A percentile compares a stretch with the other conserved stretches of the same genome.
phyloP scores from a whole-genome alignment of 2,329 filamentous ascomycete genomes.

The Xylariomycetidae sp. region DNA sequence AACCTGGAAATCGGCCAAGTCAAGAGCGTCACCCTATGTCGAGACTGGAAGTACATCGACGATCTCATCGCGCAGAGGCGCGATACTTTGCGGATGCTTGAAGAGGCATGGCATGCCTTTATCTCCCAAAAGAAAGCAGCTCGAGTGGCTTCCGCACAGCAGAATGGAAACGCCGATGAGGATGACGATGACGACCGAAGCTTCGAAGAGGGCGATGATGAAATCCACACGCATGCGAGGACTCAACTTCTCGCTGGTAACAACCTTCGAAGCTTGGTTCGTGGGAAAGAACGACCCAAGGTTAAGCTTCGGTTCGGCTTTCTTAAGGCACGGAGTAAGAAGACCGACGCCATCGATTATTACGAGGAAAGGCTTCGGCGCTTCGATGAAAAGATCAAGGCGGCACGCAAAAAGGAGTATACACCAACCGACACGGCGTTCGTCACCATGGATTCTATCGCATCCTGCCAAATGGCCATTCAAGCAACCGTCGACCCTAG shows the following conservation, averaged over 20 bases:
- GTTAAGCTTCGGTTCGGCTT: constrained; percentile 74
- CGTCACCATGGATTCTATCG: constrained; percentile 94
- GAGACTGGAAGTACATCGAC: constrained; percentile 81
- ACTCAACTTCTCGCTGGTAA: constrained; percentile 52
- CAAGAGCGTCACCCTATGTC: constrained; percentile 78
- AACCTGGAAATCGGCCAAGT: constrained; percentile 84
- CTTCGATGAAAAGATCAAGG: constrained; percentile 68
- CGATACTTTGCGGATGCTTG: constrained; percentile 62
- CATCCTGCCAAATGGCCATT: constrained; percentile 88
- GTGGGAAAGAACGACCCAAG: constrained; percentile 54
- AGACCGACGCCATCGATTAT: constrained; percentile 88
- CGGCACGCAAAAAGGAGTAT: constrained; percentile 69
- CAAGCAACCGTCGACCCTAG: constrained; percentile 90
- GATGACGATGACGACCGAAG: background rate
- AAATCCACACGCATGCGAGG: constrained; percentile 28
- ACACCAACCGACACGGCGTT: constrained; percentile 79
- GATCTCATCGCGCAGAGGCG: constrained; percentile 62
- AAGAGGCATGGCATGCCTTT: constrained; percentile 77
- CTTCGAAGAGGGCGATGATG: constrained; percentile 19
- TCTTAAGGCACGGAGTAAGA: constrained; percentile 63
- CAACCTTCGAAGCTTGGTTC: constrained; percentile 30
- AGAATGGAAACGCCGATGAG: constrained; percentile 9
- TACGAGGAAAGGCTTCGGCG: constrained; percentile 79
- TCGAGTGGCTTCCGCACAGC: constrained; percentile 4
- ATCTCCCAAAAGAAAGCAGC: constrained; percentile 48